Conservation (phyloP, 805 yeast genomes). For the Kazachstania taianensis region DNA sequence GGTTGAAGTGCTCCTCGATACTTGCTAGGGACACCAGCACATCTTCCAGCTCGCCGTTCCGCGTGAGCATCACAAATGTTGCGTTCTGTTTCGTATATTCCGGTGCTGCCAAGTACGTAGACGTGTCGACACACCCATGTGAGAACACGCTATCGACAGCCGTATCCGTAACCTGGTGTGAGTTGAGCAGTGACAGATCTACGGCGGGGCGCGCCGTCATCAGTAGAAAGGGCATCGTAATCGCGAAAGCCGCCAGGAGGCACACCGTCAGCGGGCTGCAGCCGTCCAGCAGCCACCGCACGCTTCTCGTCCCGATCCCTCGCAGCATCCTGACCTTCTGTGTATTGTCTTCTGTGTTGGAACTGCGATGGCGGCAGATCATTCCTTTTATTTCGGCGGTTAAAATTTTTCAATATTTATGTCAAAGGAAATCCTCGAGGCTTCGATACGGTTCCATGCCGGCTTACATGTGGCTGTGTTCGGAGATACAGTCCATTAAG, state of each 20-base stretch:
- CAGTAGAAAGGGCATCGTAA: constrained; percentile 5
- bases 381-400: neutral
- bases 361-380: neutral
- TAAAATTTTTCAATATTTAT: no score
- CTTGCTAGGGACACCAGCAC: constrained; percentile 63
- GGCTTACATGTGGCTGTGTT: no score
- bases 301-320: neutral
- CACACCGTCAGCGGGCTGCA: constrained; percentile 3
- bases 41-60: constrained; percentile 73
- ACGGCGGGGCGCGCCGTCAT: constrained; percentile 1
- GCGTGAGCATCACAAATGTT: constrained; percentile 70
- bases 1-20: constrained; percentile 80
- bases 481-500: neutral
- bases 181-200: constrained; percentile 4
- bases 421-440: no score
- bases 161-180: constrained; percentile 14
- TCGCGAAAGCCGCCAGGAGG: constrained; percentile 3
- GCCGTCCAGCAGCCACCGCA: neutral
- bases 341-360: neutral
- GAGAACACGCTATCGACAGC: constrained; percentile 38
- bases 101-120: constrained; percentile 21
- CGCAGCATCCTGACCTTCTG: neutral
- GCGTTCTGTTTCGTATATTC: constrained; percentile 56
- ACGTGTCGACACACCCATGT: constrained; percentile 47
- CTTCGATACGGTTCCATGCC: neutral